Percentiles rank a stretch among this genome's conserved stretches.
Evolutionary conservation across 2,329 filamentous ascomycete genomes (phyloP).

Genomic region (Aspergillus felis): DNA sequence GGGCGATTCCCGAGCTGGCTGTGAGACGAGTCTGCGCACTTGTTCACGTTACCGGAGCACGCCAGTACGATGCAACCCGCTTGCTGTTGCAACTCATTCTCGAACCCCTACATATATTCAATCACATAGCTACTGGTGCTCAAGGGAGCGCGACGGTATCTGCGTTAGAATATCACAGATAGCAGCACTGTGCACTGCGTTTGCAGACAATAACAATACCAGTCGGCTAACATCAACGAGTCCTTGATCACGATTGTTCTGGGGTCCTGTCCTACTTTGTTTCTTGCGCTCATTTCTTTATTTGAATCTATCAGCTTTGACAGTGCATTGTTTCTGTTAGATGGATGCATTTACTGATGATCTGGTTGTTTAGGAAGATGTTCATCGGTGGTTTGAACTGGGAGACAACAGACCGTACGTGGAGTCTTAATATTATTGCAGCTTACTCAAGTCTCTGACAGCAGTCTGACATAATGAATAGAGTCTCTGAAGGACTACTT

Average conservation of each 20-base stretch:
- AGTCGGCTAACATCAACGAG: neutral
- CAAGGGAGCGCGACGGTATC: neutral
- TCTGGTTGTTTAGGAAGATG: constrained; percentile 74
- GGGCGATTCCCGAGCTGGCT: neutral
- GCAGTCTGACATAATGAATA: constrained; percentile 41
- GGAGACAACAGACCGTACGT: constrained; percentile 97
- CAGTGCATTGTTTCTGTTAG: neutral
- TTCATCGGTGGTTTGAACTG: constrained; percentile 98
- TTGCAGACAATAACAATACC: neutral
- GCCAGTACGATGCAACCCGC: neutral
- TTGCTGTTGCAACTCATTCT: neutral
- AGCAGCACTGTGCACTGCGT: neutral
- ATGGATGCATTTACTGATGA: constrained; percentile 28
- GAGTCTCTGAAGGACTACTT: constrained; percentile 97
- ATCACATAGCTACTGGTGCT: neutral
- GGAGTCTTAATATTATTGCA: constrained; percentile 7
- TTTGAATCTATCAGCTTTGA: neutral
- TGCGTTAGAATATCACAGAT: neutral
- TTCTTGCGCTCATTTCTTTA: neutral
- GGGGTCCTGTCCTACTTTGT: neutral
- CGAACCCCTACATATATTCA: neutral
- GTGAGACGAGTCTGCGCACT: neutral
- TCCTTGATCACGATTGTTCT: neutral
- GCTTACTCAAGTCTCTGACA: constrained; percentile 1
- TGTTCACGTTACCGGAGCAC: neutral